Evolutionary conservation across 768 basidiomycete genomes (phyloP).

Genomic region (Boletus subcaerulescens): DNA sequence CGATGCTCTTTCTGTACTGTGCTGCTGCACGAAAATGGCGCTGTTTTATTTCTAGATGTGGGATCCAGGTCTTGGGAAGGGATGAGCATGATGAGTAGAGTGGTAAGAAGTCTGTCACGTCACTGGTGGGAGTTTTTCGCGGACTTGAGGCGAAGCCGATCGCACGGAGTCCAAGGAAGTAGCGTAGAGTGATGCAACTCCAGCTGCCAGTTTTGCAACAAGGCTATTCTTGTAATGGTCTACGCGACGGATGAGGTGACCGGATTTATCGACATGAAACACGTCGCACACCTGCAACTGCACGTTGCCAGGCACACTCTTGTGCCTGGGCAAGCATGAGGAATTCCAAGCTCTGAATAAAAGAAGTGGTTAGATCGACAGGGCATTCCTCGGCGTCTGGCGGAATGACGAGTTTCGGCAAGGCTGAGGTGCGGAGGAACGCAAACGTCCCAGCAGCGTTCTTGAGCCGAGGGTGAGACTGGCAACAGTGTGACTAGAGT

Average conservation of each 20-base stretch:
- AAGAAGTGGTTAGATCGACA: conserved; percentile 61
- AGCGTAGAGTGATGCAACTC: conserved; percentile 68
- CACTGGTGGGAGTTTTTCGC: conserved; percentile 55
- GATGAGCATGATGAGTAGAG: conserved; percentile 9
- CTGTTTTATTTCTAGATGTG: conserved; percentile 79
- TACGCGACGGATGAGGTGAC: conserved; percentile 16
- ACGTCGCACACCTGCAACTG: conserved; percentile 61
- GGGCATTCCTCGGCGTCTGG: conserved; percentile 54
- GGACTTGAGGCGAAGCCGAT: conserved; percentile 43
- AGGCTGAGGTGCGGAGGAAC: conserved; percentile 51
- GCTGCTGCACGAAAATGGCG: conserved; percentile 88
- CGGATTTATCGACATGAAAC: neutral
- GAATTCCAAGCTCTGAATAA: conserved; percentile 61
- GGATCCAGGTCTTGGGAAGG: conserved; percentile 56
- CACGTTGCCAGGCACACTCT: conserved; percentile 95
- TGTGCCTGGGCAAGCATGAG: conserved; percentile 94
- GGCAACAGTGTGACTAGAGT: neutral
- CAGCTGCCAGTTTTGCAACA: conserved; percentile 78
- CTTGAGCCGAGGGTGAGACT: conserved; percentile 33
- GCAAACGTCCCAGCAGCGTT: conserved; percentile 71
- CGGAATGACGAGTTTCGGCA: conserved; percentile 50
- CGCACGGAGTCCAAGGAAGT: conserved; percentile 43
- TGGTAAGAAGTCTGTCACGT: conserved; percentile 12
- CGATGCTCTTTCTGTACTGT: conserved; percentile 83
- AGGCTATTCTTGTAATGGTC: conserved; percentile 77